Evolutionary conservation across 1,284 basidiomycete genomes (phyloP).

Genomic region (Peniophora sp.): DNA sequence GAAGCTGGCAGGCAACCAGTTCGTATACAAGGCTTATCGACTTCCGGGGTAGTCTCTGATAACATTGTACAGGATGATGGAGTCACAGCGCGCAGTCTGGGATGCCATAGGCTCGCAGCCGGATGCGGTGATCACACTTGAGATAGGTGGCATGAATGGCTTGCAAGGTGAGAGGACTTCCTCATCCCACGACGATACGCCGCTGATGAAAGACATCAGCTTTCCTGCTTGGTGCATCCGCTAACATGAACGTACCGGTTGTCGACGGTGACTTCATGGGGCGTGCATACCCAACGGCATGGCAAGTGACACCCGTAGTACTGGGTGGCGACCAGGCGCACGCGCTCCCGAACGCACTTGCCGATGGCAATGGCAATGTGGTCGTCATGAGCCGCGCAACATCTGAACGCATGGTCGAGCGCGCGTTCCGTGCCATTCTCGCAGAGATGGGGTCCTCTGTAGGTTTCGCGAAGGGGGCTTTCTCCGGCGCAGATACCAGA

Average conservation of each 20-base stretch:
- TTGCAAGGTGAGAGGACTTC: conserved; percentile 10
- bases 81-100: conserved; percentile 3
- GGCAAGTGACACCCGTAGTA: conserved; percentile 8
- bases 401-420: conserved; percentile 7
- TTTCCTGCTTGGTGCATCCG: conserved; percentile 17
- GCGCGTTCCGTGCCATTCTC: conserved; percentile 7
- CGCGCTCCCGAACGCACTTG: conserved; percentile 5
- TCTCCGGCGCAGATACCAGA: conserved; percentile 1
- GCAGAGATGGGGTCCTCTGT: conserved; percentile 8
- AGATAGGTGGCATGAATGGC: conserved; percentile 26
- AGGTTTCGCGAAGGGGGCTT: conserved; percentile 2
- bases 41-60: neutral
- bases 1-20: conserved; percentile 6
- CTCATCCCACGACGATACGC: neutral
- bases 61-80: conserved; percentile 4
- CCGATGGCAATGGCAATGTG: conserved; percentile 7
- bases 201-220: conserved; percentile 3
- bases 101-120: conserved; percentile 4
- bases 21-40: neutral
- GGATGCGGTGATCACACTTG: conserved; percentile 10
- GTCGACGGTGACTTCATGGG: conserved; percentile 24
- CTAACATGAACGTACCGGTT: conserved; percentile 19
- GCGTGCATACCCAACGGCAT: conserved; percentile 12
- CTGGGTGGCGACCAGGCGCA: conserved; percentile 3
- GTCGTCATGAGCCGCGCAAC: conserved; percentile 6